Percentiles rank a stretch among this genome's conserved stretches.
phyloP scores from a whole-genome alignment of 371 early-diverging fungal species.

The Lichtheimia corymbifera region DNA sequence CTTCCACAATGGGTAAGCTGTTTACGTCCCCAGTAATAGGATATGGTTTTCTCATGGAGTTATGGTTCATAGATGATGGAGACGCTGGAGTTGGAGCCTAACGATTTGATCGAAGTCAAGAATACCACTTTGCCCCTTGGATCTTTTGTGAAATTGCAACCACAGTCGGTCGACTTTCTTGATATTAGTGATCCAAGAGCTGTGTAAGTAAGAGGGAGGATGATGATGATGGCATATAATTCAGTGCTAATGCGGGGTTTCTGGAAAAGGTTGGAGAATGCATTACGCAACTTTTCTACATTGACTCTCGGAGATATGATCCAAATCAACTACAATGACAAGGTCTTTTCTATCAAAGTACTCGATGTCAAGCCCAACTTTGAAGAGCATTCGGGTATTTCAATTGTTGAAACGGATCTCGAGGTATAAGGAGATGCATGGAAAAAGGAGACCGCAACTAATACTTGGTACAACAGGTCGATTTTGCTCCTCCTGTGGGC shows the following conservation, averaged over 20 bases:
- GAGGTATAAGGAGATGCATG: constrained; percentile 61
- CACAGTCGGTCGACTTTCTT: constrained; percentile 97
- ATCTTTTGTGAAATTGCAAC: constrained; percentile 95
- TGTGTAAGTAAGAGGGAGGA: constrained; percentile 60
- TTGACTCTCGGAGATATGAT: constrained; percentile 95
- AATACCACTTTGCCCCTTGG: constrained; percentile 87
- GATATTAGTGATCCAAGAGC: constrained; percentile 98
- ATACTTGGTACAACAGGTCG: constrained; percentile 57
- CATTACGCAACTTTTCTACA: constrained; percentile 93
- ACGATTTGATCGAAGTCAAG: constrained; percentile 78
- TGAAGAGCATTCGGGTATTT: constrained; percentile 75
- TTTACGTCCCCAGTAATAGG: background rate
- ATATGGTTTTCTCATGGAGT: background rate
- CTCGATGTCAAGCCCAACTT: constrained; percentile 86
- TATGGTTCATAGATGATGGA: constrained; percentile 83
- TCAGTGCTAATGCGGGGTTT: background rate
- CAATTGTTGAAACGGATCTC: constrained; percentile 98
- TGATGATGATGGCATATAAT: background rate
- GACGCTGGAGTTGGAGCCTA: constrained; percentile 76
- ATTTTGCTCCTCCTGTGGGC: constrained; percentile 98
- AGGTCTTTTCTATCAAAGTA: constrained; percentile 88
- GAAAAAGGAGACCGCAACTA: too few relatives aligned
- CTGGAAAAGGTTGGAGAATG: constrained; percentile 85
- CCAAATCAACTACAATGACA: constrained; percentile 90
- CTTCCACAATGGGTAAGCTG: constrained; percentile 93